These are phyloP conservation scores for Pharus latifolius DNA, from an alignment of 176 grass and related monocot genomes.

Conservation along the genomic window DNA sequence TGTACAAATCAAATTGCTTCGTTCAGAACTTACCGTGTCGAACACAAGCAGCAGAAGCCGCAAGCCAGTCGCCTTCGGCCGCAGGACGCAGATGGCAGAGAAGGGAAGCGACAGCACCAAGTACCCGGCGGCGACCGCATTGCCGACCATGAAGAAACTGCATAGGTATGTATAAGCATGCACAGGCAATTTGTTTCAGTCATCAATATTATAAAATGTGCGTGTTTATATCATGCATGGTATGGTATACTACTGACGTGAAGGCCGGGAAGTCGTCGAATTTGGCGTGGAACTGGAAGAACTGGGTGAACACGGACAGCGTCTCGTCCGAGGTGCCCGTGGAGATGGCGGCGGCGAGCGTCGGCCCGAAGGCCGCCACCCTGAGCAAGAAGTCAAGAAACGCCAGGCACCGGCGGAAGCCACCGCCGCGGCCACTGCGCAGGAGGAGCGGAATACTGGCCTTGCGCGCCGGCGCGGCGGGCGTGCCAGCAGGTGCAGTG, in stretches of 20 bases:
- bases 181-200: background rate
- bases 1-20: no score
- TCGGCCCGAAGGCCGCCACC: conserved; percentile 42
- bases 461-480: background rate
- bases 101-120: conserved; percentile 74
- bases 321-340: conserved; percentile 59
- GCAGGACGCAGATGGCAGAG: conserved; percentile 34
- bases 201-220: no score
- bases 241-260: conserved; percentile 28
- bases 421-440: conserved; percentile 12
- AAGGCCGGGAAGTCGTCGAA: conserved; percentile 76
- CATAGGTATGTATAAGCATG: no score
- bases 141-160: conserved; percentile 71
- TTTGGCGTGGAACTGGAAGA: conserved; percentile 70
- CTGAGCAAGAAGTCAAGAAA: conserved; percentile 66
- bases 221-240: no score
- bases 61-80: conserved; percentile 25
- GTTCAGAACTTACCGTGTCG: conserved; percentile 54
- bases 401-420: conserved; percentile 38
- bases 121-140: conserved; percentile 59
- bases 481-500: background rate
- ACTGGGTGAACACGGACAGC: conserved; percentile 71
- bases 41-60: conserved; percentile 56
- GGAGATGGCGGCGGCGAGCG: conserved; percentile 62
- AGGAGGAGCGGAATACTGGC: conserved; percentile 5